A percentile compares a stretch with the other conserved stretches of the same genome.
Conservation (phyloP, 495 filamentous ascomycete genomes). For the Haplographium delicatum region DNA sequence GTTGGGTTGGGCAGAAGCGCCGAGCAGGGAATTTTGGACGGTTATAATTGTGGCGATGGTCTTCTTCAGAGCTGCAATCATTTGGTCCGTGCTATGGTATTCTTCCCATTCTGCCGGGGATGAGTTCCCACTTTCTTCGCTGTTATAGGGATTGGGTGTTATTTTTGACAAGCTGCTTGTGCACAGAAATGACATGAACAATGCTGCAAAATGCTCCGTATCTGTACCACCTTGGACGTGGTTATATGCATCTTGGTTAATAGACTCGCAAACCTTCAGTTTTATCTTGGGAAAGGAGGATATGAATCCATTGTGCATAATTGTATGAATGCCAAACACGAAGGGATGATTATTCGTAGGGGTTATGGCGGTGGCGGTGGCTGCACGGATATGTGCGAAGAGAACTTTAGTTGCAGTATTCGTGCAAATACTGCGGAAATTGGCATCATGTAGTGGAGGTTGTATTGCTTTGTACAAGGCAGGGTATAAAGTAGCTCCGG, state of each 20-base stretch:
- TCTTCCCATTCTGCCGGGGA: conserved; percentile 32
- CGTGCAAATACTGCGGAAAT: conserved; percentile 38
- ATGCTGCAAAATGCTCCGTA: conserved; percentile 44
- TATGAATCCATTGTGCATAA: conserved; percentile 49
- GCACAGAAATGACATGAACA: conserved; percentile 44
- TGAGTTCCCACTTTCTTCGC: background rate
- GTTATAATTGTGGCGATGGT: conserved; percentile 35
- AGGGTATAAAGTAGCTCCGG: conserved; percentile 29
- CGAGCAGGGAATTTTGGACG: conserved; percentile 35
- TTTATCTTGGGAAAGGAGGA: conserved; percentile 36
- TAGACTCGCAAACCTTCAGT: conserved; percentile 32
- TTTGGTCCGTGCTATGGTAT: conserved; percentile 31
- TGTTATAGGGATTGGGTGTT: background rate
- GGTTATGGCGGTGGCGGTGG: conserved; percentile 36
- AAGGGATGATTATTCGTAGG: conserved; percentile 47
- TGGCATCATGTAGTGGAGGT: conserved; percentile 42
- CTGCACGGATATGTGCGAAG: conserved; percentile 43
- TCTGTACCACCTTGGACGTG: conserved; percentile 44
- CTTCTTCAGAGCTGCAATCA: conserved; percentile 36
- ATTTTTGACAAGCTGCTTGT: conserved; percentile 13
- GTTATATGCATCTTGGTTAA: conserved; percentile 37
- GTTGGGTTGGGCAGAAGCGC: conserved; percentile 32
- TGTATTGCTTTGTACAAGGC: conserved; percentile 42
- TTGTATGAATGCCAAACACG: conserved; percentile 41
- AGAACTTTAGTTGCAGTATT: conserved; percentile 37